A percentile compares a stretch with the other conserved stretches of the same genome.
Conservation (phyloP, 306 rosid species). For the Trichosanthes cucumerina region DNA sequence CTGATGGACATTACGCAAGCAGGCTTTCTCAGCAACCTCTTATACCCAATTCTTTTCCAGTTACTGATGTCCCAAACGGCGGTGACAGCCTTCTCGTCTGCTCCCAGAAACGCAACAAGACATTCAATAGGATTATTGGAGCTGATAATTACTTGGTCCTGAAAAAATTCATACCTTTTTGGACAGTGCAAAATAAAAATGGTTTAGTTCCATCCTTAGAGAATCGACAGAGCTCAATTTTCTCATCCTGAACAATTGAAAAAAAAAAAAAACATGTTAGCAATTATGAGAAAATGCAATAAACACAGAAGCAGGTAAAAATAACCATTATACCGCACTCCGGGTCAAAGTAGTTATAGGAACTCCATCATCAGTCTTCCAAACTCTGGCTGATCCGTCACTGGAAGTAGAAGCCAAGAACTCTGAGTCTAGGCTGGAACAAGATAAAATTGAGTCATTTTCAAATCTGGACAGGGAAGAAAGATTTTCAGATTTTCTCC, state of each 20-base stretch:
- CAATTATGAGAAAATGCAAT: slow-evolving; percentile 6
- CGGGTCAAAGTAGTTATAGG: slow-evolving; percentile 71
- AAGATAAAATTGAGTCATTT: slow-evolving; percentile 12
- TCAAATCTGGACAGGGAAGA: slow-evolving; percentile 9
- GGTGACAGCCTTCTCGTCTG: slow-evolving; percentile 58
- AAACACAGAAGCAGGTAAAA: slow-evolving; percentile 1
- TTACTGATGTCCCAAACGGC: slow-evolving; percentile 85
- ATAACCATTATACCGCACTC: slow-evolving; percentile 36
- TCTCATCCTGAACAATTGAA: slow-evolving; percentile 55
- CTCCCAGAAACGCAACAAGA: slow-evolving; percentile 6
- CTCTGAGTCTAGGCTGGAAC: slow-evolving; percentile 73
- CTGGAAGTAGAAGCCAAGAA: slow-evolving; percentile 82
- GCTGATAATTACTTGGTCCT: background rate
- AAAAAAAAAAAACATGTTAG: slow-evolving; percentile 6
- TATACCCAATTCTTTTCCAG: slow-evolving; percentile 85
- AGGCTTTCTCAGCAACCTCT: slow-evolving; percentile 72
- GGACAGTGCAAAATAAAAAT: slow-evolving; percentile 64
- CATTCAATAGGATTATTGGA: slow-evolving; percentile 8
- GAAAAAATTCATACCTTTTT: slow-evolving; percentile 43
- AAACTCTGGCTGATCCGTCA: slow-evolving; percentile 83
- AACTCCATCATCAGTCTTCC: slow-evolving; percentile 84
- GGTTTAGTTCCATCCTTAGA: slow-evolving; percentile 97
- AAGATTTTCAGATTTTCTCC: background rate
- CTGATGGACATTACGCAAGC: slow-evolving; percentile 79
- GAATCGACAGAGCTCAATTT: slow-evolving; percentile 81